Evolutionary conservation across 2,329 filamentous ascomycete species (phyloP).

Genomic region (Diplodia sapinea): DNA sequence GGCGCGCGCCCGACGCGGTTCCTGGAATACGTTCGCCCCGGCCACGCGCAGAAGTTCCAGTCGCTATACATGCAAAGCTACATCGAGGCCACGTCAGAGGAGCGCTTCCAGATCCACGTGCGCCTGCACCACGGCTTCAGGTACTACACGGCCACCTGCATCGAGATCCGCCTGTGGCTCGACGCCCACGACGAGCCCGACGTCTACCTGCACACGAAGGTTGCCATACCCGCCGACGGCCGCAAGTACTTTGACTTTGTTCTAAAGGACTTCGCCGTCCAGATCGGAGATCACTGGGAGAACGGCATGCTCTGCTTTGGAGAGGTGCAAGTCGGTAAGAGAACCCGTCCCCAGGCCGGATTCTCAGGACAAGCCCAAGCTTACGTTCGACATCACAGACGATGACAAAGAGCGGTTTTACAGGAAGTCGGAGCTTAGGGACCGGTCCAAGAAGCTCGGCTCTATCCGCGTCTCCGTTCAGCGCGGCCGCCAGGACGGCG

Average conservation of each 20-base stretch:
- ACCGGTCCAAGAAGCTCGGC: slow-evolving; percentile 1
- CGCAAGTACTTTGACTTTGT: background rate
- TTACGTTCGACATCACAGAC: background rate
- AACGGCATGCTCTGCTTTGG: slow-evolving; percentile 19
- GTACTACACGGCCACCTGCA: slow-evolving; percentile 18
- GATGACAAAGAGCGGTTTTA: background rate
- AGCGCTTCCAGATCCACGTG: slow-evolving; percentile 14
- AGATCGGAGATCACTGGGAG: slow-evolving; percentile 21
- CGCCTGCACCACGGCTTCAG: slow-evolving; percentile 14
- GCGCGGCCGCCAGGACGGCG: slow-evolving; percentile 15
- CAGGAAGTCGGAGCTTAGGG: background rate
- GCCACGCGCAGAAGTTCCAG: background rate
- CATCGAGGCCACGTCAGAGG: slow-evolving; percentile 8
- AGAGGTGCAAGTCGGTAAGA: slow-evolving; percentile 7
- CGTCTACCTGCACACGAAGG: slow-evolving; percentile 15
- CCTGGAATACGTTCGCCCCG: slow-evolving; percentile 14
- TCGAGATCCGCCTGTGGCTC: slow-evolving; percentile 24
- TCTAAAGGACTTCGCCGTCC: slow-evolving; percentile 13
- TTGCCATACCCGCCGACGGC: background rate
- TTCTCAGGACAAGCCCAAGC: background rate
- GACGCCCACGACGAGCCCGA: slow-evolving; percentile 25
- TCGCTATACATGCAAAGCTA: background rate
- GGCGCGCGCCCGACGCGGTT: background rate
- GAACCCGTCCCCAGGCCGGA: background rate
- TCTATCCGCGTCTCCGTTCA: slow-evolving; percentile 19